Conservation (phyloP, 305 asterid species). For the Fraxinus dipetala region DNA sequence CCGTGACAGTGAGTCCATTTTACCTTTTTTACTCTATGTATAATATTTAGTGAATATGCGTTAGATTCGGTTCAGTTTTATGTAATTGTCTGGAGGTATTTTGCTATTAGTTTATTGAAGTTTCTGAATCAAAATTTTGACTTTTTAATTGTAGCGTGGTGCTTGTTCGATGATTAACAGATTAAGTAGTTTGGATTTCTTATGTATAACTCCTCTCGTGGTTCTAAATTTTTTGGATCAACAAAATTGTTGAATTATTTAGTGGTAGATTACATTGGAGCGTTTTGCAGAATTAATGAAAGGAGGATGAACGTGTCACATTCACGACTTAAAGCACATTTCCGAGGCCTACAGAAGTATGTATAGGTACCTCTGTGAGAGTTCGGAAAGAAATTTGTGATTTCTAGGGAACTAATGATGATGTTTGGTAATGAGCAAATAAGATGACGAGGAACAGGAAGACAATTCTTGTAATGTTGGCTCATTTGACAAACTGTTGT, state of each 20-base stretch:
- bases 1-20: constrained; percentile 73
- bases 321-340: background rate
- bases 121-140: background rate
- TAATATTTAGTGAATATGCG: background rate
- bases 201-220: background rate
- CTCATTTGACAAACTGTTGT: background rate
- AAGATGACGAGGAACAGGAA: background rate
- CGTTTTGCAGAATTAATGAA: background rate
- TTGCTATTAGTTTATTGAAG: background rate
- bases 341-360: background rate
- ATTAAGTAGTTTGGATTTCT: background rate
- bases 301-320: background rate
- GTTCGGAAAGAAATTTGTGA: background rate
- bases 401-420: background rate
- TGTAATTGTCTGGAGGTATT: background rate
- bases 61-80: background rate
- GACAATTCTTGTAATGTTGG: background rate
- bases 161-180: background rate
- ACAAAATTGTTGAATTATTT: background rate
- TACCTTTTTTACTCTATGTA: background rate
- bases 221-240: background rate
- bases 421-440: background rate
- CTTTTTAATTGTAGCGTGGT: background rate
- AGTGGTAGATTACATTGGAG: background rate
- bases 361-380: background rate